These are phyloP conservation scores for Xylaria castorea DNA, from an alignment of 495 filamentous ascomycete genomes.

Conservation along the genomic window DNA sequence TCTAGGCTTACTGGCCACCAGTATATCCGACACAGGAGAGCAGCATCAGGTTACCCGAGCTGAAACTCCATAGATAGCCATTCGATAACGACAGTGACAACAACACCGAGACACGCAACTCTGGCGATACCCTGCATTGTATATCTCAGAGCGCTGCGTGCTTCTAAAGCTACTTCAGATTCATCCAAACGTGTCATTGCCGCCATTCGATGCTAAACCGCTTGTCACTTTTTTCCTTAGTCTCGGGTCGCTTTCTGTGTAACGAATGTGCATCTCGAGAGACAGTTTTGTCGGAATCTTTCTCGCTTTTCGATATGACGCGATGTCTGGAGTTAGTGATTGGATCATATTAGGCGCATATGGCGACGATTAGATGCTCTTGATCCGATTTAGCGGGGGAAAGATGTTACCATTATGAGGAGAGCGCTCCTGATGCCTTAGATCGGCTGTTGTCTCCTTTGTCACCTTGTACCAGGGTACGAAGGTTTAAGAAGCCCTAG, in stretches of 20 bases:
- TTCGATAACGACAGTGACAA: not conserved
- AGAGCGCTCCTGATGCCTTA: not conserved
- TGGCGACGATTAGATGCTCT: not conserved
- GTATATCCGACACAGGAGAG: not conserved
- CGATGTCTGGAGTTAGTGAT: not conserved
- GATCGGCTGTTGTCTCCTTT: not conserved
- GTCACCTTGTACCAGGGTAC: not conserved
- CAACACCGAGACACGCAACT: not conserved
- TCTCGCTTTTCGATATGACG: not conserved
- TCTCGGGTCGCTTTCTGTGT: not conserved
- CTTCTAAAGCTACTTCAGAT: not conserved
- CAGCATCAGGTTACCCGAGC: not conserved
- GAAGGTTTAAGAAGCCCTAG: not conserved
- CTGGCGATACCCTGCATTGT: not conserved
- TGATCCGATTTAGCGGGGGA: not conserved
- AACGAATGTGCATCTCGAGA: not conserved
- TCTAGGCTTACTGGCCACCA: not conserved
- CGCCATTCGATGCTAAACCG: not conserved
- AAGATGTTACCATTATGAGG: not conserved
- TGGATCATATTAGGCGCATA: not conserved
- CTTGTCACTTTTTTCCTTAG: not conserved
- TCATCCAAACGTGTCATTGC: not conserved
- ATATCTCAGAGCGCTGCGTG: not conserved
- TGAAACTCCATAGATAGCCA: not conserved
- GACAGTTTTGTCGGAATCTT: not conserved